phyloP scores from a whole-genome alignment of 352 stramenopile genomes.

The Globisporangium perplexum region DNA sequence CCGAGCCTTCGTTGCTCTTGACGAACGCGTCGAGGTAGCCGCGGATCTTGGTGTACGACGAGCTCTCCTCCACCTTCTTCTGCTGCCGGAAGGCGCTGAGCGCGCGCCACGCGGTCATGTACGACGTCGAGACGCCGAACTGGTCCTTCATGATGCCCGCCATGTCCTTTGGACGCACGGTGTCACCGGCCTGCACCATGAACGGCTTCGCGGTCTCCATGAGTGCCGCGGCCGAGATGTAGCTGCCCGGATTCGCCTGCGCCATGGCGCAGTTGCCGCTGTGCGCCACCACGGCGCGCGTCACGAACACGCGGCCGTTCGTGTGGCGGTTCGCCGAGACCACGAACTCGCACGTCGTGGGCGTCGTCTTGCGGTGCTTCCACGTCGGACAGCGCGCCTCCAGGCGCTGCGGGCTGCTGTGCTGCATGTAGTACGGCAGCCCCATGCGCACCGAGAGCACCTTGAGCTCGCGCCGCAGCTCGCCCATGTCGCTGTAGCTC shows the following conservation, averaged over 20 bases:
- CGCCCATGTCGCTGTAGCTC: slow-evolving; percentile 70
- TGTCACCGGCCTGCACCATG: slow-evolving; percentile 46
- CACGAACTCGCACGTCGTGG: slow-evolving; percentile 55
- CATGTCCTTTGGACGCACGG: slow-evolving; percentile 70
- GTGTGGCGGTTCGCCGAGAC: slow-evolving; percentile 73
- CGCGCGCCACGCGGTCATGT: slow-evolving; percentile 78
- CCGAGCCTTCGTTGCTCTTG: slow-evolving; percentile 43
- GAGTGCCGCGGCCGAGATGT: slow-evolving; percentile 57
- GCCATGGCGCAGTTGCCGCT: slow-evolving; percentile 38
- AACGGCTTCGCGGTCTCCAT: slow-evolving; percentile 73
- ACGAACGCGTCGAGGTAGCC: slow-evolving; percentile 64
- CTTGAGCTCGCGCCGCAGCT: slow-evolving; percentile 67
- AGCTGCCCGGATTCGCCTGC: slow-evolving; percentile 33
- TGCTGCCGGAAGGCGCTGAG: slow-evolving; percentile 66
- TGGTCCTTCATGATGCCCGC: slow-evolving; percentile 81
- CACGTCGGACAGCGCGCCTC: slow-evolving; percentile 74
- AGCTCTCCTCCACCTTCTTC: slow-evolving; percentile 53
- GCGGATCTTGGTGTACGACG: slow-evolving; percentile 62
- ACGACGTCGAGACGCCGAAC: slow-evolving; percentile 68
- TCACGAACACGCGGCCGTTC: slow-evolving; percentile 72
- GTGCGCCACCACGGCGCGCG: slow-evolving; percentile 46
- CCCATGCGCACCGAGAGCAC: slow-evolving; percentile 69
- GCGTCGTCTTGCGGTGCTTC: slow-evolving; percentile 55
- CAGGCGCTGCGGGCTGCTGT: slow-evolving; percentile 75
- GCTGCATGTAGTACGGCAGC: slow-evolving; percentile 74